Conservation (phyloP, 805 yeast genomes). For the Dipodascus geniculatus region DNA sequence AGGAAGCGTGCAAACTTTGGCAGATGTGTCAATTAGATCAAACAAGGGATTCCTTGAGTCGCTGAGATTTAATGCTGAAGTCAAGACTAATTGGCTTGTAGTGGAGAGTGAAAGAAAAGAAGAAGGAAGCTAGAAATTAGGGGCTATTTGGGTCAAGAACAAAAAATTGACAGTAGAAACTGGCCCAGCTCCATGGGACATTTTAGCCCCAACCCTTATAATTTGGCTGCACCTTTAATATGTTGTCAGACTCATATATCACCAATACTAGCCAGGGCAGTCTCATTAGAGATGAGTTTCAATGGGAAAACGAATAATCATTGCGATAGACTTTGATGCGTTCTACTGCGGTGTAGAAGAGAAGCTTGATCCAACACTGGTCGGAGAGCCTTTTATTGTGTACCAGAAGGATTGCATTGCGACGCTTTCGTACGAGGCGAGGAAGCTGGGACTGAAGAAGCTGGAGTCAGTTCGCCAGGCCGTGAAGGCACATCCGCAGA, state of each 20-base stretch:
- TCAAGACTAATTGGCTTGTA: no score
- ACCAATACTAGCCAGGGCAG: no score
- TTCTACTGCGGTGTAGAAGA: slow-evolving; percentile 27
- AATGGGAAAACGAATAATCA: slow-evolving; percentile 9
- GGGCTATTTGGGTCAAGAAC: no score
- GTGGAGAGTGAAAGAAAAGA: background rate
- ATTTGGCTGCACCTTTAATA: background rate
- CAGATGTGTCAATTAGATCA: background rate
- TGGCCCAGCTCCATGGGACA: background rate
- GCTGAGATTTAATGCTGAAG: background rate
- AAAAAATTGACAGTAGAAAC: background rate
- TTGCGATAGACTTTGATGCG: slow-evolving; percentile 24
- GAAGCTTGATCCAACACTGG: slow-evolving; percentile 17
- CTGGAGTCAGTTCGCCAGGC: slow-evolving; percentile 13
- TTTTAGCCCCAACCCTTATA: background rate
- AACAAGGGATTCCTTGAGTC: background rate
- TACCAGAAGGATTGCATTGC: slow-evolving; percentile 22
- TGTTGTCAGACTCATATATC: background rate
- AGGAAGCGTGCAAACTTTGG: no score
- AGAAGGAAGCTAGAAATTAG: background rate
- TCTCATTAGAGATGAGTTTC: no score
- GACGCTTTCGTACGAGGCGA: slow-evolving; percentile 23
- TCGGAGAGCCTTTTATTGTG: slow-evolving; percentile 20
- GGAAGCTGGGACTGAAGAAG: slow-evolving; percentile 21
- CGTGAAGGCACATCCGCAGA: slow-evolving; percentile 13